Evolutionary conservation across 495 filamentous ascomycete genomes (phyloP).

Genomic region (Podospora fimiseda): DNA sequence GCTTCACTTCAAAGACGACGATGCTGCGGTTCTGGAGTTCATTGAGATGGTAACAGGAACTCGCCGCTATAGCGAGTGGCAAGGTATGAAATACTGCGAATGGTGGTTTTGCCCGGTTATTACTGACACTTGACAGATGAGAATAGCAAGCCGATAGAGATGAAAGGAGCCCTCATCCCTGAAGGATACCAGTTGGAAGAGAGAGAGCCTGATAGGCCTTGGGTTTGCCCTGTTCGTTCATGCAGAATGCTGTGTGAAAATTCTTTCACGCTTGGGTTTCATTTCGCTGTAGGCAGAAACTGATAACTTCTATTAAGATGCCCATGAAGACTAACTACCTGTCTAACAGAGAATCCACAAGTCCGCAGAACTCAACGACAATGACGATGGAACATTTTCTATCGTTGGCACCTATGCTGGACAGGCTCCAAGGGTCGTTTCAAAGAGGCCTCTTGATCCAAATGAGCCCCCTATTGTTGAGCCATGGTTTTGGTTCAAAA

Average conservation of each 20-base stretch:
- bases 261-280: conserved; percentile 1
- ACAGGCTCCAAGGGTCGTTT: conserved; percentile 9
- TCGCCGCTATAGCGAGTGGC: conserved; percentile 13
- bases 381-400: conserved; percentile 13
- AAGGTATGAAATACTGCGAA: neutral
- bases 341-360: neutral
- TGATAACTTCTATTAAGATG: neutral
- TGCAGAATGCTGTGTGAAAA: conserved; percentile 7
- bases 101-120: too few species aligned
- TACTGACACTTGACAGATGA: neutral
- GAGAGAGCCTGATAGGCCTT: conserved; percentile 2
- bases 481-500: too few species aligned
- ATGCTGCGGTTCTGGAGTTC: too few species aligned
- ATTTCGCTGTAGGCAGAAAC: conserved; percentile 10
- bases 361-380: conserved; percentile 7
- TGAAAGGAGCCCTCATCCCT: conserved; percentile 12
- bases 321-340: neutral
- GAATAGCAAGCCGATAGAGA: neutral
- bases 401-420: conserved; percentile 1
- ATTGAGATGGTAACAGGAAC: neutral
- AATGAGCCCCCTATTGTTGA: neutral
- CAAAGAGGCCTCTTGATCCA: conserved; percentile 6
- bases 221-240: conserved; percentile 16
- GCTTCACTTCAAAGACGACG: too few species aligned
- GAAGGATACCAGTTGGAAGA: conserved; percentile 12